Evolutionary conservation across 306 rosid genomes (phyloP), one percentile per base, ranked within the genome.

Genomic region (Erythrophleum fordii): DNA sequence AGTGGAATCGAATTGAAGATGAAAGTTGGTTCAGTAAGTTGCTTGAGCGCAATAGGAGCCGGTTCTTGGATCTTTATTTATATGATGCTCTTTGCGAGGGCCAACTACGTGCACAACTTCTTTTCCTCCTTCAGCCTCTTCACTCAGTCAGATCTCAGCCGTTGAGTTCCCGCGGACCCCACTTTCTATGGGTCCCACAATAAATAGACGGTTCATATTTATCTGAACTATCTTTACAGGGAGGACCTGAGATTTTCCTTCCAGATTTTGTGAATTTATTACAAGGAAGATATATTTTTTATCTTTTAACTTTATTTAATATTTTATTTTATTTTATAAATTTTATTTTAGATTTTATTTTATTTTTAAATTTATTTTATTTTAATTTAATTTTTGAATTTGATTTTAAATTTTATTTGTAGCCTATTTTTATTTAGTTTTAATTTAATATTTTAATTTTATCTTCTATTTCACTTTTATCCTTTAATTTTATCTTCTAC

Each of bases 1-100:
- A 73, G 37, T 26, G 34, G 81, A 82, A 52, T 37, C 25, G 71
- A 68, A 72, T 53, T 53, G 29, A 58, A 23, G 82, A 59, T 20
- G 69, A 25, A 75, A 77, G 48, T 58, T 23, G 46, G 16, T 14
- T 53, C 52, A 72, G 80, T 69, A 35, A 22, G 77, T 67, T 76
- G 26, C 59, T 46, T 65, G 11, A 29, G 29, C 12, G 78, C 26
- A 26, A 39, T 37, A n/a, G 8, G 37, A 3, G 5, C 44, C 6
- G 49, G 80, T 10, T 61, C 13, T 8, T n/a, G 46, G 51, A 39
- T 58, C n/a, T 73, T 67, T 41, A 67, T 56, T 45, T 72, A 17
- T 68, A 46, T 26, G 22, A 42, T 7, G 6, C 6, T 60, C 8
- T 75, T 62, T 5, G 48, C 11, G 58, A 4, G 62, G 23, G n/a